These are phyloP conservation scores for Rhodamnia rubescens DNA, from an alignment of 345 rosid genomes.

Conservation along the genomic window DNA sequence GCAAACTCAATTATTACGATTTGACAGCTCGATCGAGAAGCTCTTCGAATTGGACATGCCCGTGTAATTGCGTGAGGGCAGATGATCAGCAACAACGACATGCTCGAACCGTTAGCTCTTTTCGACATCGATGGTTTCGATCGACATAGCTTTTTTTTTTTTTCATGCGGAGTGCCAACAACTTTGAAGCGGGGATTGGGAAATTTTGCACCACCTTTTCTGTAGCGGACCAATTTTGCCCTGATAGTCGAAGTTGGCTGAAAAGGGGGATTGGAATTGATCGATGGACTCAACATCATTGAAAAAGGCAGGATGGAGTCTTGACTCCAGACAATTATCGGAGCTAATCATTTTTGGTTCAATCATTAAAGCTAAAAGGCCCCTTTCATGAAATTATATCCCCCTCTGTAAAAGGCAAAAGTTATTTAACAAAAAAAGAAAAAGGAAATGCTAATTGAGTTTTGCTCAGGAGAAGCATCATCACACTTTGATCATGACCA, in stretches of 20 bases:
- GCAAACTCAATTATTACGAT: accelerated
- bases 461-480: not conserved
- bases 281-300: not conserved
- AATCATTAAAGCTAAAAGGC: not conserved
- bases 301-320: not conserved
- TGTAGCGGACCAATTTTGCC: not conserved
- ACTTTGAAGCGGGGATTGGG: not conserved
- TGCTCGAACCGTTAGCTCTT: not conserved
- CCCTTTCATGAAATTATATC: not conserved
- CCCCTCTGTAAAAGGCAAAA: not conserved
- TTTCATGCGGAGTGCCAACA: not conserved
- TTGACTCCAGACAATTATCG: not conserved
- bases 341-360: not conserved
- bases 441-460: not conserved
- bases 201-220: not conserved
- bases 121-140: not conserved
- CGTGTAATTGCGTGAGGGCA: not conserved
- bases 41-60: not conserved
- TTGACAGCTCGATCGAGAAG: not conserved
- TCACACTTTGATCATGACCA: not conserved
- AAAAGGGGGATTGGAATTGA: not conserved
- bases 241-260: not conserved
- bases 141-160: not conserved
- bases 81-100: not conserved
- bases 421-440: no score